Base-by-base conservation (phyloP, 148 eudicot species). In the Vaccinium myrtillus region DNA sequence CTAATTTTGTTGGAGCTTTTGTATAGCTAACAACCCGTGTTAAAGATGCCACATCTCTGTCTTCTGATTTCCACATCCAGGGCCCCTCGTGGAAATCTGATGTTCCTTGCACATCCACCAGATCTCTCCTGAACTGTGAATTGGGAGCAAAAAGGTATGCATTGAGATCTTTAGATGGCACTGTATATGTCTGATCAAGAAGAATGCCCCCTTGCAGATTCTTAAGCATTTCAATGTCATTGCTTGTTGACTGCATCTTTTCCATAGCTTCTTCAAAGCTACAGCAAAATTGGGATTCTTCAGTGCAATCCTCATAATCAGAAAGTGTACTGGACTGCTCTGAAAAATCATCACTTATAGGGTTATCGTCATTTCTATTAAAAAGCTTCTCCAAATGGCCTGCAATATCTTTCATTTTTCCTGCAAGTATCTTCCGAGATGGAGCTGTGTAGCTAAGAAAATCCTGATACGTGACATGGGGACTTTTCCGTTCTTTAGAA, bases 141-240 rank as follows among this genome's bases (percentile, higher is more conserved):
- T 91, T 86, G 5, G 97, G 97, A 43, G 91, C 92, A 49, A 96
- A 94, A 76, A 96, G 87, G 81, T 86, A 75, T 78, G 87, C 59
- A 86, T 96, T 96, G 30, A 96, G 92, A 86, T 91, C 96, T 88
- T 88, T 91, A 18, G 98, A 83, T 8, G 91, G 77, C 8, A 88
- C 75, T 25, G 70, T 88, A 81, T 91, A 96, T 23, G 86, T 89
- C 86, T 90, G 90, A 86, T 96, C 97, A 59, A 94, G 82, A 88
- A 96, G 97, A 83, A 93, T 56, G 12, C 99, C 95, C 1, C 94
- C 98, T 36, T 83, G 91, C n/a, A 95, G 91, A 67, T 91, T 86
- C 53, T 89, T 89, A 6, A 95, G 98, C 91, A 90, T 90, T 87
- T 92, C 93, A 82, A 48, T 82, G 51, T 91, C 91, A 73, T 84